Base-by-base conservation (phyloP, 495 filamentous ascomycete species). In the Clavariopsis aquatica region DNA sequence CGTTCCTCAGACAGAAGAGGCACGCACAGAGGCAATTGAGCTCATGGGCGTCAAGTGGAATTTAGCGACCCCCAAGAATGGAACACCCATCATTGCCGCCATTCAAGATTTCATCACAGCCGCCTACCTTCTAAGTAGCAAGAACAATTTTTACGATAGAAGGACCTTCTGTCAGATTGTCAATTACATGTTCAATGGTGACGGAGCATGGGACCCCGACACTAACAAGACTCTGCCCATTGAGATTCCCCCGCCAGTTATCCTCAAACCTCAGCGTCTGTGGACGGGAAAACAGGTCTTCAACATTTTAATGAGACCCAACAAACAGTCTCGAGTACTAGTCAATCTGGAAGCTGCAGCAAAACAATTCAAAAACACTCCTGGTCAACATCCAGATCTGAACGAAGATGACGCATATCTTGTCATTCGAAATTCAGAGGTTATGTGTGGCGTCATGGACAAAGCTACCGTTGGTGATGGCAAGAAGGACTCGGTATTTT, bases 211-310 rank as follows among this genome's bases (percentile, higher is more conserved):
- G 17, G 75, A 77, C 58, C 75, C 76, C 2, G 64, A 69, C 58
- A 76, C 71, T 7, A 65, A 71, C 12, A 57, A 72, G 20, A 46
- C 22, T 19, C 84, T 84, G 10, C 82, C 88, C 43, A 84, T 98
- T 57, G 91, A 98, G 62, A 78, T 98, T 4, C 94, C 94, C 0
- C 88, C 89, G 10, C 94, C 94, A 0, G 81, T 90, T 1, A 85
- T 98, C 52, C 60, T 96, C 46, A 95, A 93, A 68, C 94, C 94
- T 1, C 82, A 92, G 74, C 83, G 85, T 64, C 80, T 98, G 23
- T 98, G 94, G 94, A 98, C 95, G 6, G 95, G 94, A 60, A 98
- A 98, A 76, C 94, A 98, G 69, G 83, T 98, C 17, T 98, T 96
- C 79, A 96, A 92, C 69, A 84, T 98, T 62, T 81, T 98, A 53